Conservation (phyloP, 2,329 filamentous ascomycete species). For the Aspergillus sp. region DNA sequence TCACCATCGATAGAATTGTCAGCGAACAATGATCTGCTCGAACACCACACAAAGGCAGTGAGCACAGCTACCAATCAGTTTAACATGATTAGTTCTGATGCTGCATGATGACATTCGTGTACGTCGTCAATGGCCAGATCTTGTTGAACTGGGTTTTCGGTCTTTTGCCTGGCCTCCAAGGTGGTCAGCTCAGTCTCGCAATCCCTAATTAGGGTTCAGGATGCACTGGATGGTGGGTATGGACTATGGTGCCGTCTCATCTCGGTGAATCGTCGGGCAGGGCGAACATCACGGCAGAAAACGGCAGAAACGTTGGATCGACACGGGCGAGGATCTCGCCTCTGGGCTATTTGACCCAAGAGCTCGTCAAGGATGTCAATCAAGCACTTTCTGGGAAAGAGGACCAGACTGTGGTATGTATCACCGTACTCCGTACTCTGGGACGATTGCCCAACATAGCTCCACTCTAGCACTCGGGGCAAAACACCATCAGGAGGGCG, state of each 20-base stretch:
- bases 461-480: not conserved
- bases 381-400: not conserved
- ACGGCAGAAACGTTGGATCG: not conserved
- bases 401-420: not conserved
- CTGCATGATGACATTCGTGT: slow-evolving; percentile 6
- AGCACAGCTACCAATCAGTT: not conserved
- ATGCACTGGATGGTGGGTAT: not conserved
- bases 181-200: not conserved
- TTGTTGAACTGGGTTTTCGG: not conserved
- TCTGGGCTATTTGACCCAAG: not conserved
- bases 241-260: too few relatives aligned
- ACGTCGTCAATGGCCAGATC: not conserved
- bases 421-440: not conserved
- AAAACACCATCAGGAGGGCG: not conserved
- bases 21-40: slow-evolving; percentile 5
- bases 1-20: slow-evolving; percentile 10
- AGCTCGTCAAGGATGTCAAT: not conserved
- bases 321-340: not conserved
- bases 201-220: not conserved
- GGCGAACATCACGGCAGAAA: too few relatives aligned
- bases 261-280: too few relatives aligned
- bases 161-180: not conserved
- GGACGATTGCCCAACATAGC: not conserved
- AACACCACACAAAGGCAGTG: not conserved
- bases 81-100: slow-evolving; percentile 2